phyloP scores from a whole-genome alignment of 345 rosid species.

The Eucalyptus cloeziana region DNA sequence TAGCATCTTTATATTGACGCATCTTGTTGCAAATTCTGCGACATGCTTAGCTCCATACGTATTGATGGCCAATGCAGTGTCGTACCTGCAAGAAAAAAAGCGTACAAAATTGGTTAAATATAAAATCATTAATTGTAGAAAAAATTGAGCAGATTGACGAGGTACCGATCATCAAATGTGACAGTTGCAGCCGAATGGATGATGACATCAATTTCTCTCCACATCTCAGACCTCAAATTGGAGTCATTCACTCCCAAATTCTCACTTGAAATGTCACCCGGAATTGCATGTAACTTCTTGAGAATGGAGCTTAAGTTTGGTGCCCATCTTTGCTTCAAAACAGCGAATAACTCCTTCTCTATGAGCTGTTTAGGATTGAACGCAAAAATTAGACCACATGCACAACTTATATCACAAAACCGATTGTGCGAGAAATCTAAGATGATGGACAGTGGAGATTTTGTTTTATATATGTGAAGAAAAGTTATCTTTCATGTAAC shows the following conservation, averaged over 20 bases:
- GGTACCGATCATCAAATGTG: not conserved
- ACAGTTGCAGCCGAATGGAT: not conserved
- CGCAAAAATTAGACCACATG: not conserved
- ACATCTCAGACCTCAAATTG: not conserved
- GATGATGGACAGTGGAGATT: not conserved
- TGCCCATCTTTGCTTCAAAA: not conserved
- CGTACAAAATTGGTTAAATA: not conserved
- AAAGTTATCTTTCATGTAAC: not conserved
- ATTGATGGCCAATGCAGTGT: not conserved
- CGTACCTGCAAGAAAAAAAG: not conserved
- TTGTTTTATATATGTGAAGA: not conserved
- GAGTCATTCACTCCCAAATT: not conserved
- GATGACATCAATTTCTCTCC: not conserved
- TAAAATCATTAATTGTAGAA: not conserved
- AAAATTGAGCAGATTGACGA: not conserved
- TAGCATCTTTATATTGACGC: not conserved
- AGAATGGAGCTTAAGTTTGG: not conserved
- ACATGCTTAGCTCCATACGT: not conserved
- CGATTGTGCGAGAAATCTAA: not conserved
- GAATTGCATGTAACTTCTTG: not conserved
- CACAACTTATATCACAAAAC: not conserved
- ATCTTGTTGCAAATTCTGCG: not conserved
- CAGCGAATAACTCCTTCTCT: not conserved
- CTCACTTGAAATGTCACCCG: not conserved
- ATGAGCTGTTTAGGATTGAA: not conserved